These are phyloP conservation scores for Urtica urens DNA, from an alignment of 306 rosid genomes.

Conservation along the genomic window DNA sequence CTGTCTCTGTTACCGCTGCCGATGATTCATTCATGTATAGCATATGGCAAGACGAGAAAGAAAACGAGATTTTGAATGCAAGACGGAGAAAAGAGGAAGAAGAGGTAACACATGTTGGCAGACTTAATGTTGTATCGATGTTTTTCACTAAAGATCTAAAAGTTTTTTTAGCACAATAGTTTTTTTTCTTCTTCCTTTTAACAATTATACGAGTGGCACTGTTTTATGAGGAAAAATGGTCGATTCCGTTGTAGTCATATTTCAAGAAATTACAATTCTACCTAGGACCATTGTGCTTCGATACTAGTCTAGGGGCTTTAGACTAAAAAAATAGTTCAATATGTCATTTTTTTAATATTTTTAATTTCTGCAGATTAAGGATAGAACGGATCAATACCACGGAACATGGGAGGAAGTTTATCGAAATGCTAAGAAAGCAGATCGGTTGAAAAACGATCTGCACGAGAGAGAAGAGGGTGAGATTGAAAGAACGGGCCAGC, in stretches of 20 bases:
- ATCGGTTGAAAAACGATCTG: constrained; percentile 70
- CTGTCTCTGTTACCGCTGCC: constrained; percentile 18
- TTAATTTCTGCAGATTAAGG: constrained; percentile 72
- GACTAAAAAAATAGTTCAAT: no score
- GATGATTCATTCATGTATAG: constrained; percentile 52
- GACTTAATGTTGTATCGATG: no score
- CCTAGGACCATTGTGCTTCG: no score
- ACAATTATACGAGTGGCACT: constrained; percentile 5
- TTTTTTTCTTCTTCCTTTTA: background rate
- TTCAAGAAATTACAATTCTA: no score
- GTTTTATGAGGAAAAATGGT: no score
- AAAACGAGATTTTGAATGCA: constrained; percentile 30
- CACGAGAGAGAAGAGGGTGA: constrained; percentile 95
- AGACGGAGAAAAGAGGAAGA: constrained; percentile 75
- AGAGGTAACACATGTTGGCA: constrained; percentile 43
- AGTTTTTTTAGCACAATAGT: no score
- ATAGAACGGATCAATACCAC: constrained; percentile 71
- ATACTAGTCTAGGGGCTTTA: no score
- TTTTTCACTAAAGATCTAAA: no score
- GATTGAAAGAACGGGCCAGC: constrained; percentile 92
- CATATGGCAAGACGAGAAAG: constrained; percentile 88
- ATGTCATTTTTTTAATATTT: no score
- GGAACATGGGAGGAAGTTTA: constrained; percentile 95
- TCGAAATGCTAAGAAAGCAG: constrained; percentile 65
- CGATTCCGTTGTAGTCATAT: no score